Base-by-base conservation (phyloP, 495 filamentous ascomycete species). In the Xylaria intraflava region DNA sequence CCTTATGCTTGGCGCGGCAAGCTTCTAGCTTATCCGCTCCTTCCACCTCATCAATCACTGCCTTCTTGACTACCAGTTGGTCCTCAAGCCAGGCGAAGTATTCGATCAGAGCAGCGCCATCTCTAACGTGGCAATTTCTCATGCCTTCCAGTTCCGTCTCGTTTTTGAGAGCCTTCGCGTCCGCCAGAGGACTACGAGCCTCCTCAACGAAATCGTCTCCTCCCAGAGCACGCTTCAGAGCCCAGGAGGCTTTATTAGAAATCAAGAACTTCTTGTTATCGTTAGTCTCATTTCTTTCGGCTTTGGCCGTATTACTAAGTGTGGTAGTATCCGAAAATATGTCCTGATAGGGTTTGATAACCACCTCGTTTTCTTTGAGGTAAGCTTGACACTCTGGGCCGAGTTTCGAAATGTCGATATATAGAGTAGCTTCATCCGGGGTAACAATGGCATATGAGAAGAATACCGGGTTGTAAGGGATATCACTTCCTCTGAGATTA, bases 71-170 rank as follows among this genome's bases (percentile, higher is more conserved):
- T 52, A 87, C 62, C 16, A 97, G 74, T 59, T 95, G 83, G 62
- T 95, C 83, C 66, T 99, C 92, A 6, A 99, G 76, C 94, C 94
- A 99, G 14, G 94, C 88, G 69, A 99, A 96, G 68, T 88, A 99
- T 65, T 96, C 84, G 38, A 80, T 90, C 49, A 97, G 69, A 9
- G 94, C 92, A 23, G 89, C 94, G 24, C 94, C 94, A 65, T 99
- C 94, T 44, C 94, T 83, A 55, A 96, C 84, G 65, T 99, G 94
- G 63, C 93, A 97, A 24, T 84, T 79, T 51, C 89, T 80, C 93
- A 97, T 97, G 43, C 94, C 94, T 62, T 90, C 82, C 19, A 95
- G 73, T 70, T 99, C 94, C 1, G 77, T 81, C 51, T 90, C 87
- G 59, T 97, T 99, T 75, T 99, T 99, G 64, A 96, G 75, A n/a